Percentiles rank a stretch among this genome's conserved stretches.
Evolutionary conservation across 371 early-diverging fungal species (phyloP).

Genomic region (Lichtheimia hyalospora): DNA sequence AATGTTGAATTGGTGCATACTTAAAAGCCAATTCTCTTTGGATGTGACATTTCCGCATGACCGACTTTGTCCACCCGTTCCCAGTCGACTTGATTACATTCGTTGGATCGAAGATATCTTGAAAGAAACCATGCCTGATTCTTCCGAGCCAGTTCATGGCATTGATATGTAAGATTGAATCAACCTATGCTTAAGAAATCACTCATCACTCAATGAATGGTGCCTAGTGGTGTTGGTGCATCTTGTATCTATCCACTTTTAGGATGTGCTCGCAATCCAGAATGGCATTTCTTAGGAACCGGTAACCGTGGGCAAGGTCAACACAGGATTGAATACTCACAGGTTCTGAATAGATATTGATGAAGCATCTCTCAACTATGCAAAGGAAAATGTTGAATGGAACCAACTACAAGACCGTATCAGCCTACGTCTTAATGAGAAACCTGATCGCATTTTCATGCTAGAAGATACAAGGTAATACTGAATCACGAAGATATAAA

Average conservation of each 20-base stretch:
- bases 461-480: constrained; percentile 15
- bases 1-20: constrained; percentile 53
- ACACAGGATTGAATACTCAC: neutral
- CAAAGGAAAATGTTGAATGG: constrained; percentile 51
- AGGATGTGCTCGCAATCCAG: constrained; percentile 45
- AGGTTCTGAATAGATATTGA: constrained; percentile 47
- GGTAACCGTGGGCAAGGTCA: constrained; percentile 24
- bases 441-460: constrained; percentile 31
- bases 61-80: constrained; percentile 65
- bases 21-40: constrained; percentile 59
- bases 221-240: constrained; percentile 67
- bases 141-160: constrained; percentile 26
- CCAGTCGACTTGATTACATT: constrained; percentile 67
- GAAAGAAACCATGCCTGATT: constrained; percentile 19
- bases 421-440: constrained; percentile 32
- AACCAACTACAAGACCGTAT: constrained; percentile 53
- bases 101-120: constrained; percentile 66
- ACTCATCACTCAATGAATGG: too few relatives aligned
- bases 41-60: constrained; percentile 63
- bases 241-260: constrained; percentile 78
- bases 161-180: constrained; percentile 62
- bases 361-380: constrained; percentile 48
- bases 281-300: constrained; percentile 61
- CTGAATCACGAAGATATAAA: neutral
- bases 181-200: too few relatives aligned